Percentiles rank a stretch among this genome's conserved stretches.
These are phyloP conservation scores for Theileria annulata DNA, from an alignment of 169 alveolate species.

Conservation along the genomic window DNA sequence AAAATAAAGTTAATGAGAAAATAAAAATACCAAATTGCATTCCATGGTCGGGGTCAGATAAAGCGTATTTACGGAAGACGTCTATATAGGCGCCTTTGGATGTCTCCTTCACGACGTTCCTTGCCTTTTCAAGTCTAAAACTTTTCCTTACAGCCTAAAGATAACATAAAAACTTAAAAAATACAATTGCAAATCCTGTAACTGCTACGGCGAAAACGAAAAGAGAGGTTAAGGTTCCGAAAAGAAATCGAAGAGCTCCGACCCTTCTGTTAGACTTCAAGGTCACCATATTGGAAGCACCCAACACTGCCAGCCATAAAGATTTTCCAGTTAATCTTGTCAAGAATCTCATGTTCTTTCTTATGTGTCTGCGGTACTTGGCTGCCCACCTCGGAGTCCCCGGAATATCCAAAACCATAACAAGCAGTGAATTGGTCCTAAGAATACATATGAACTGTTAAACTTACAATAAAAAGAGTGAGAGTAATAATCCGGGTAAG, in stretches of 20 bases:
- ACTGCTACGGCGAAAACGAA: constrained; percentile 80
- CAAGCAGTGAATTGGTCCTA: constrained; percentile 80
- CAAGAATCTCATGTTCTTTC: constrained; percentile 82
- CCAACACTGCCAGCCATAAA: constrained; percentile 81
- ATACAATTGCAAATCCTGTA: constrained; percentile 82
- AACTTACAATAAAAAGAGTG: constrained; percentile 43
- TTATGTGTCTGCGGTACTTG: constrained; percentile 79
- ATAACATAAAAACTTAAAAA: neutral
- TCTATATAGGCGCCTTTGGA: constrained; percentile 85
- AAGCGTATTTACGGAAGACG: constrained; percentile 84
- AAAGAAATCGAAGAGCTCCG: constrained; percentile 43
- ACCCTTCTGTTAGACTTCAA: constrained; percentile 26
- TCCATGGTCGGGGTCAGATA: constrained; percentile 88
- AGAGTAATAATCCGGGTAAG: constrained; percentile 49
- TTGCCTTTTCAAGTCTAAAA: constrained; percentile 85
- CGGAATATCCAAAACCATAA: constrained; percentile 87
- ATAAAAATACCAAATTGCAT: constrained; percentile 81
- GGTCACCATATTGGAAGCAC: constrained; percentile 65
- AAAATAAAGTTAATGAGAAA: neutral
- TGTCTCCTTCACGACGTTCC: constrained; percentile 74
- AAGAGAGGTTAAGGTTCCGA: constrained; percentile 56
- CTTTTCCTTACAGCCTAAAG: constrained; percentile 80
- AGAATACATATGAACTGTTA: constrained; percentile 13
- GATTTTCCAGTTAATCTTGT: constrained; percentile 86
- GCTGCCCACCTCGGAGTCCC: constrained; percentile 92